Base-by-base conservation (phyloP, 1,139 yeast species). In the Suhomyces kunorum region DNA sequence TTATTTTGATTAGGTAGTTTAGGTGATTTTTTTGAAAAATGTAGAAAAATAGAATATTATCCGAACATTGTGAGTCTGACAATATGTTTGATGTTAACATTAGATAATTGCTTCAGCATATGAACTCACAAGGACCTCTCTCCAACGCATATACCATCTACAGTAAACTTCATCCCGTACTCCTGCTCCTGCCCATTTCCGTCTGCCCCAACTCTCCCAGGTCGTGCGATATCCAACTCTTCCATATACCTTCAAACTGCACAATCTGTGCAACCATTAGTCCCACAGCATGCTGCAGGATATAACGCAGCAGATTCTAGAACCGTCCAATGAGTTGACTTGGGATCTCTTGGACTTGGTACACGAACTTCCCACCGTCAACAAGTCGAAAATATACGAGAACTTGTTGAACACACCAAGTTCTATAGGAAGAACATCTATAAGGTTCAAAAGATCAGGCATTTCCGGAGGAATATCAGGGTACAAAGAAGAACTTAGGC, bases 371-470 rank as follows among this genome's bases (percentile, higher is more conserved):
- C 76, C 79, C 1, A 53, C 66, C 2, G 39, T 32, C 8, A 52
- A 61, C 37, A 53, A 57, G 33, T 59, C 58, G 11, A 55, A 52
- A 23, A 51, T 70, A 4, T 69, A 70, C 42, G 73, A 71, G 41
- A 62, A 61, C 12, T 61, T 85, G 42, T 56, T 83, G 22, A 60
- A 66, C 13, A 48, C 69, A 3, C 90, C 94, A 0, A 63, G 68
- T 9, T 64, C 78, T 3, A 65, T 80, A 13, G 71, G 73, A 16
- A 67, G 87, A 49, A 78, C 88, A 0, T 61, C 76, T 0, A 73
- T 78, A 43, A 66, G 86, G 38, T 80, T 82, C 58, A 79, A 78
- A 49, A 68, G 98, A 53, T 62, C 71, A 11, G 98, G 98, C 1
- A 73, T 94, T 5, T 73, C 75, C 5, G 98, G 98, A 8, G 56